Conservation (phyloP, 371 early-diverging fungal genomes). For the Mortierella sp. region DNA sequence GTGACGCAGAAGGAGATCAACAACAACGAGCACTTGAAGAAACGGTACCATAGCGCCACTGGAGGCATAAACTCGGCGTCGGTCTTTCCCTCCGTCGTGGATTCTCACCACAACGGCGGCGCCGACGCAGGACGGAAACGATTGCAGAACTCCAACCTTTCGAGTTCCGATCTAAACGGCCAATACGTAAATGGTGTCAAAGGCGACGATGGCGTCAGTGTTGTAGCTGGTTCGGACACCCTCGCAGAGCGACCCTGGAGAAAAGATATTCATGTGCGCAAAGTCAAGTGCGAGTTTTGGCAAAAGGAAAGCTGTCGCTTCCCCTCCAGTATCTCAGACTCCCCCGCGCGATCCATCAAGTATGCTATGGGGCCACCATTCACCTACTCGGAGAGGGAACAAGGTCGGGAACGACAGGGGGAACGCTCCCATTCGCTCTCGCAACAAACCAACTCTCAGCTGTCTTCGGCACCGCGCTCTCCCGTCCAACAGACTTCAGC, state of each 20-base stretch:
- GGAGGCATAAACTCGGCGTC: slow-evolving; percentile 3
- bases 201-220: background rate
- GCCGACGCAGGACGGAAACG: background rate
- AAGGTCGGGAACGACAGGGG: slow-evolving; percentile 22
- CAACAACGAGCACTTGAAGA: slow-evolving; percentile 16
- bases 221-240: background rate
- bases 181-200: background rate
- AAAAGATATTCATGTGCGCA: slow-evolving; percentile 49
- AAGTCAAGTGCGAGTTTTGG: slow-evolving; percentile 54
- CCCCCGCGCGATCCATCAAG: slow-evolving; percentile 29
- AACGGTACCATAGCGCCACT: slow-evolving; percentile 32
- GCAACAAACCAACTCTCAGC: slow-evolving; percentile 14
- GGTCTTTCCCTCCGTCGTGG: background rate
- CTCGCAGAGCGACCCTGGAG: slow-evolving; percentile 20
- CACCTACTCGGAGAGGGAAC: slow-evolving; percentile 40
- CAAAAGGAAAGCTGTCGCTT: slow-evolving; percentile 55
- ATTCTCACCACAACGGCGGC: background rate
- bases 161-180: background rate
- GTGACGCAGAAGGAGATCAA: slow-evolving; percentile 33
- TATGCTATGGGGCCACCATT: slow-evolving; percentile 33
- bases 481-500: background rate
- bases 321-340: slow-evolving; percentile 3
- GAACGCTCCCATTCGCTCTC: slow-evolving; percentile 17
- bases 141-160: slow-evolving; percentile 1
- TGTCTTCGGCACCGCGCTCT: background rate